Conservation (phyloP, 306 rosid species). For the Urtica urens region DNA sequence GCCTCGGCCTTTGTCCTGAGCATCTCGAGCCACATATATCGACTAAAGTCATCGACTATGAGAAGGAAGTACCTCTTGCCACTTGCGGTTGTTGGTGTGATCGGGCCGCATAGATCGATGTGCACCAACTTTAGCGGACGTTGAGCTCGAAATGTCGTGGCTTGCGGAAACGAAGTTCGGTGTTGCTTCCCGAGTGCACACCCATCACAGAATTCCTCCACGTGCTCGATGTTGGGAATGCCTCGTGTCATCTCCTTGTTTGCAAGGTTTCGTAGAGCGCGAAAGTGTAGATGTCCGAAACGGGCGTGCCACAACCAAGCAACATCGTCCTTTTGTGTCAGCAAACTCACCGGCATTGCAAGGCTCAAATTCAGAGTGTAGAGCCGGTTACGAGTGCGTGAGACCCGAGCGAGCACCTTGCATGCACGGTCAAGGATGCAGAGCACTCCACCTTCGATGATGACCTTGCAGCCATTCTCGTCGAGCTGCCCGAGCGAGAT, state of each 20-base stretch:
- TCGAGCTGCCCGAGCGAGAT: neutral
- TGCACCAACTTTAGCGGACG: neutral
- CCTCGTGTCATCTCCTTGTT: neutral
- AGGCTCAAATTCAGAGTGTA: neutral
- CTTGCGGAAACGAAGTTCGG: neutral
- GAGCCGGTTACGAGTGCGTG: neutral
- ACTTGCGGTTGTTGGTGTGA: neutral
- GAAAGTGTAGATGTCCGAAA: neutral
- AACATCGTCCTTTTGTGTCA: neutral
- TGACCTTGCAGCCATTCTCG: neutral
- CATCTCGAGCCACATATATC: neutral
- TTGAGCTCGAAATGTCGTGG: neutral
- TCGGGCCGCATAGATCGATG: neutral
- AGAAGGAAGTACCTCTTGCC: neutral
- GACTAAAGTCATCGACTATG: neutral
- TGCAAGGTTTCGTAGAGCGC: neutral
- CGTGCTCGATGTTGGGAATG: neutral
- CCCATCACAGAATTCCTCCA: neutral
- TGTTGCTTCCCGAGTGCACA: neutral
- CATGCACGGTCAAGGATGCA: neutral
- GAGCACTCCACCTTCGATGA: neutral
- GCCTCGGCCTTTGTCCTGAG: neutral
- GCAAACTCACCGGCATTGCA: neutral
- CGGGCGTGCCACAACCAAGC: neutral
- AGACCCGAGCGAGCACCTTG: neutral